Evolutionary conservation across 2,329 filamentous ascomycete species (phyloP), one percentile per base, ranked within the genome.

Genomic region (Microcyclosporella mali): DNA sequence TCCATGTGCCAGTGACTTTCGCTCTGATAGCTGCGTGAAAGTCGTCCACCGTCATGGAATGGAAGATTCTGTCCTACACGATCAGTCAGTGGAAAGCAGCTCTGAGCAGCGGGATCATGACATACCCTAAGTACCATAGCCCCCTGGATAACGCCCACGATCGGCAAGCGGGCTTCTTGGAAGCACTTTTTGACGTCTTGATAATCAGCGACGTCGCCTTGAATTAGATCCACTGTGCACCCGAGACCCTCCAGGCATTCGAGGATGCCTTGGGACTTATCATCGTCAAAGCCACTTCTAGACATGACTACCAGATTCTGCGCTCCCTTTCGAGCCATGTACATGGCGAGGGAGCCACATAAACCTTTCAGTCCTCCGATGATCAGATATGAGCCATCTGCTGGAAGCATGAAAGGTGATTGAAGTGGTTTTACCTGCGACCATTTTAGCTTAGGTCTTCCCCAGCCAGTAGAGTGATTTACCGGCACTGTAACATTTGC

Each of bases 1-100:
- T 60, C 46, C 50, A 55, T 4, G 55, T 51, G 9, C 59, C 58
- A n/a, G 40, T 18, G 3, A 61, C 51, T 33, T 62, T 63, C 8
- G 58, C 45, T 2, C 18, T 15, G 11, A 53, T 14, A 2, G 16
- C 16, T 2, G 14, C n/a, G 6, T 30, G 27, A 14, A 29, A 46
- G 6, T 42, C 28, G 6, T 52, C 35, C 14, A 45, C 39, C 3
- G 55, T 56, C 56, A 60, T 57, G 15, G 40, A 42, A 2, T 46
- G 37, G 19, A 57, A 51, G 1, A 45, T 25, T 3, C 25, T 19
- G 14, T 55, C 46, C 19, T 29, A 18, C 7, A 37, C 3, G 3
- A 15, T 3, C 17, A 37, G 6, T 6, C n/a, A n/a, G n/a, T n/a
- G n/a, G n/a, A n/a, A n/a, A n/a, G n/a, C 12, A 16, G 12, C 30